These are phyloP conservation scores for Coniochaeta prunicola DNA, from an alignment of 2,329 filamentous ascomycete genomes.

Conservation along the genomic window DNA sequence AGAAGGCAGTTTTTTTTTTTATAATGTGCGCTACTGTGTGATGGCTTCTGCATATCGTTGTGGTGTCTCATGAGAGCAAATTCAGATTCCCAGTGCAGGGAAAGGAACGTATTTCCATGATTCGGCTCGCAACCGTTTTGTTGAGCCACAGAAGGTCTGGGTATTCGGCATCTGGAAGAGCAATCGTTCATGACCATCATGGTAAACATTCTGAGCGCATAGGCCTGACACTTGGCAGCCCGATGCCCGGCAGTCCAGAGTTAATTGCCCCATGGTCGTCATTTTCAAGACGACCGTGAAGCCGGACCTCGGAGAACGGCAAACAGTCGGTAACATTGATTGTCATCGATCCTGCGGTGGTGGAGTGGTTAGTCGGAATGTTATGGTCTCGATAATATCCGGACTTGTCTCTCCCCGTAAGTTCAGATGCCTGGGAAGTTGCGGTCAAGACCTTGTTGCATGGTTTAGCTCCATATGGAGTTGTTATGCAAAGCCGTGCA, in stretches of 20 bases:
- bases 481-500: background rate
- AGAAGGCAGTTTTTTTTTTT: background rate
- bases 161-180: background rate
- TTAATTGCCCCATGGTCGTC: background rate
- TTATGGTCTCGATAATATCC: background rate
- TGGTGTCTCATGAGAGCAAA: background rate
- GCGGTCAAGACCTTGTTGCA: conserved; percentile 1
- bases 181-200: background rate
- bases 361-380: background rate
- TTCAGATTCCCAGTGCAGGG: too few relatives aligned
- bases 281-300: background rate
- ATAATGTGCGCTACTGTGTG: background rate
- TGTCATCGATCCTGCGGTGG: background rate
- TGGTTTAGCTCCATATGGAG: background rate
- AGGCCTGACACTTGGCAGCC: background rate
- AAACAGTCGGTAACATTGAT: too few relatives aligned
- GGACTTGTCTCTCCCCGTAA: background rate
- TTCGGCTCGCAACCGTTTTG: too few relatives aligned
- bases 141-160: too few relatives aligned
- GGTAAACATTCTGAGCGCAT: background rate
- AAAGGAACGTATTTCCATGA: too few relatives aligned
- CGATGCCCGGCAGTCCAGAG: background rate
- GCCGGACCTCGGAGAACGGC: background rate
- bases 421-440: background rate
- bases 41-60: background rate